phyloP scores from a whole-genome alignment of 345 rosid species.

The Angophora floribunda region DNA sequence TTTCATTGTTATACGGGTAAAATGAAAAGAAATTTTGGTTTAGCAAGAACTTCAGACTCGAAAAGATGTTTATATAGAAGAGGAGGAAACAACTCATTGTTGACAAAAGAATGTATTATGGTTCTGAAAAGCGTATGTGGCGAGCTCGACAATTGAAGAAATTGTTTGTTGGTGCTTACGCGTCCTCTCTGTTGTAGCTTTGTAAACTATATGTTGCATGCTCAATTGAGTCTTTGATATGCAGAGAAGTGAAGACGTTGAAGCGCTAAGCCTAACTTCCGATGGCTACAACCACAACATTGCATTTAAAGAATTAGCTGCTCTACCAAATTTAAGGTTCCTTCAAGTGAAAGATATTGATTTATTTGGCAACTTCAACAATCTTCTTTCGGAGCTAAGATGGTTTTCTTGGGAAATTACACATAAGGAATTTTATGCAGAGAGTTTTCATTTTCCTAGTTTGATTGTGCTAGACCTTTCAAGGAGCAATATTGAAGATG shows the following conservation, averaged over 20 bases:
- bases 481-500: neutral
- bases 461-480: neutral
- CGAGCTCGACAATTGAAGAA: neutral
- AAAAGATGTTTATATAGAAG: no score
- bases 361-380: neutral
- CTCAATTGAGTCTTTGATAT: neutral
- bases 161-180: neutral
- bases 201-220: neutral
- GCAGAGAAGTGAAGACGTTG: neutral
- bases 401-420: neutral
- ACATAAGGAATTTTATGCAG: neutral
- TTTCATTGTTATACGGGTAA: neutral
- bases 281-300: neutral
- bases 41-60: neutral
- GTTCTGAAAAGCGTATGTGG: no score
- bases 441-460: neutral
- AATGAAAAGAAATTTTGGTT: neutral
- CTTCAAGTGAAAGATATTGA: neutral
- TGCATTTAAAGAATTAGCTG: neutral
- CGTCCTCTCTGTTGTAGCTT: neutral
- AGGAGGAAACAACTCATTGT: no score
- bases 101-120: no score
- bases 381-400: neutral
- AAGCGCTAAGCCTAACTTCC: neutral
- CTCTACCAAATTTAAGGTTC: neutral